A percentile compares a stretch with the other conserved stretches of the same genome.
These are phyloP conservation scores for Kodamaea fungicola DNA, from an alignment of 1,139 yeast genomes.

Conservation along the genomic window DNA sequence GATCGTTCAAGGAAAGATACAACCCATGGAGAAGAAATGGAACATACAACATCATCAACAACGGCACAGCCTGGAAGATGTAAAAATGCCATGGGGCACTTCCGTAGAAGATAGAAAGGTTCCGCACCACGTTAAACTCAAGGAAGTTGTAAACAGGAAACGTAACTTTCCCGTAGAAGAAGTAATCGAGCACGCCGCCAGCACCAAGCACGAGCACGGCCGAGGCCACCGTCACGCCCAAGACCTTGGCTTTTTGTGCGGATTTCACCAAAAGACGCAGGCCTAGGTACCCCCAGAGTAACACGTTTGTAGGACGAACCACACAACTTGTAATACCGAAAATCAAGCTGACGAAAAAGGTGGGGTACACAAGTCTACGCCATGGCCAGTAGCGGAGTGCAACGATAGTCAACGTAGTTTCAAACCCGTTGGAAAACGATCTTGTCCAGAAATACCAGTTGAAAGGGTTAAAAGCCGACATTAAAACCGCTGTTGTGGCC, in stretches of 20 bases:
- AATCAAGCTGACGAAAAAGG: conserved; percentile 21
- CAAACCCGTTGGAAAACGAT: conserved; percentile 83
- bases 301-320: conserved; percentile 78
- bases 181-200: conserved; percentile 46
- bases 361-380: conserved; percentile 21
- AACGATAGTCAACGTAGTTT: conserved; percentile 66
- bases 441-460: conserved; percentile 80
- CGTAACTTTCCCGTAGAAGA: conserved; percentile 54
- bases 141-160: conserved; percentile 70
- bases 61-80: conserved; percentile 75
- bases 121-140: conserved; percentile 69
- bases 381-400: conserved; percentile 78
- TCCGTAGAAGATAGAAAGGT: conserved; percentile 83
- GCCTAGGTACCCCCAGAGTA: conserved; percentile 72
- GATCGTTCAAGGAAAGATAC: conserved; percentile 7
- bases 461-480: conserved; percentile 71
- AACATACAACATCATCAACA: conserved; percentile 61
- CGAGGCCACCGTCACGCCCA: conserved; percentile 12
- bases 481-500: conserved; percentile 44
- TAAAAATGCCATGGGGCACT: conserved; percentile 84
- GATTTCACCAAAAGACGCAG: conserved; percentile 21
- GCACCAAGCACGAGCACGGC: conserved; percentile 23
- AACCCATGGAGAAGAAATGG: conserved; percentile 45
- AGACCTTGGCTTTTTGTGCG: conserved; percentile 10
- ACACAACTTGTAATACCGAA: conserved; percentile 60